Evolutionary conservation across 2,329 filamentous ascomycete genomes (phyloP).

Genomic region (Colletotrichum somersetense): DNA sequence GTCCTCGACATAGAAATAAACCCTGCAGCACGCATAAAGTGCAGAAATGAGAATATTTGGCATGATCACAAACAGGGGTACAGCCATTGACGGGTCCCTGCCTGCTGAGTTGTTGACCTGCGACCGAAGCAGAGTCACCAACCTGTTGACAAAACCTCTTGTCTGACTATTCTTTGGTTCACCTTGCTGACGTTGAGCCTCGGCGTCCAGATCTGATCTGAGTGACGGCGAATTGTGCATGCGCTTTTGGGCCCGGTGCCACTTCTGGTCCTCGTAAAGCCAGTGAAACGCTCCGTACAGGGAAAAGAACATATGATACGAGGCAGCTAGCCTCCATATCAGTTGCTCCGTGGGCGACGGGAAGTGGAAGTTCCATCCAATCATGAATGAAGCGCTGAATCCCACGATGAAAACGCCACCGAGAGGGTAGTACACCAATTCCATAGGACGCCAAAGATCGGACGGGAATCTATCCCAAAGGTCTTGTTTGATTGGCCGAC

Average conservation of each 20-base stretch:
- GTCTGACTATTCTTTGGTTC: not conserved
- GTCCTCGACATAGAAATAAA: constrained; percentile 27
- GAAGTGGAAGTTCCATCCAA: constrained; percentile 48
- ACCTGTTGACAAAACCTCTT: not conserved
- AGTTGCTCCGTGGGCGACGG: constrained; percentile 43
- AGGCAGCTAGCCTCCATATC: constrained; percentile 42
- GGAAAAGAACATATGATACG: constrained; percentile 11
- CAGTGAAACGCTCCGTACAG: constrained; percentile 6
- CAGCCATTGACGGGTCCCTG: constrained; percentile 3
- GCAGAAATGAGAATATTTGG: not conserved
- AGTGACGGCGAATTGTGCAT: not conserved
- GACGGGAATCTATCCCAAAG: constrained; percentile 46
- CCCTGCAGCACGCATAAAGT: not conserved
- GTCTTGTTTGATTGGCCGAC: constrained; percentile 38
- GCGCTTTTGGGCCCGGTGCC: constrained; percentile 1
- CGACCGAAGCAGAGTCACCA: not conserved
- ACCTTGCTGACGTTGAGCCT: not conserved
- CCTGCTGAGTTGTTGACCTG: not conserved
- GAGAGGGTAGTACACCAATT: constrained; percentile 26
- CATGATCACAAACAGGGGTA: not conserved
- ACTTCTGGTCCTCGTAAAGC: constrained; percentile 6
- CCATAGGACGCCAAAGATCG: constrained; percentile 41
- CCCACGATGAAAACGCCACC: constrained; percentile 34
- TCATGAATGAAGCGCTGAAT: constrained; percentile 43
- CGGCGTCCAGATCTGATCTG: not conserved